phyloP scores from a whole-genome alignment of 345 rosid genomes.

The Pseudoturritis turrita region DNA sequence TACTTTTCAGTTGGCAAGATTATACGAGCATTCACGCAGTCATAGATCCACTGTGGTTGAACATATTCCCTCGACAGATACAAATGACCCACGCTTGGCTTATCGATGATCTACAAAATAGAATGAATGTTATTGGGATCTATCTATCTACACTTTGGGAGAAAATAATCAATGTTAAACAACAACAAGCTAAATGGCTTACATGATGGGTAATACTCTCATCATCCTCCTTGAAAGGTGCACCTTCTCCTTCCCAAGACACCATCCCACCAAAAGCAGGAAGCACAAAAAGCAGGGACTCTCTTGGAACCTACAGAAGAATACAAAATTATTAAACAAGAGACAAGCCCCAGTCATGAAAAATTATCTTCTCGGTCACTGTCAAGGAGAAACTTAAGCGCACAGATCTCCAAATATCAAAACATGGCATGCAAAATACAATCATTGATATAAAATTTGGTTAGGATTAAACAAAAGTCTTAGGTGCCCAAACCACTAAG shows the following conservation, averaged over 20 bases:
- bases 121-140: neutral
- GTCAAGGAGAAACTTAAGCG: neutral
- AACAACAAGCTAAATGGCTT: conserved; percentile 18
- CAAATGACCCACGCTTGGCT: conserved; percentile 78
- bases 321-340: neutral
- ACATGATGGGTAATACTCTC: conserved; percentile 94
- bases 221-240: conserved; percentile 74
- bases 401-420: neutral
- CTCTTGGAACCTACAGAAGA: conserved; percentile 79
- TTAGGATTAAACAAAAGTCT: neutral
- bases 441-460: too few relatives aligned
- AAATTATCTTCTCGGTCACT: neutral
- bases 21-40: conserved; percentile 73
- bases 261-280: conserved; percentile 93
- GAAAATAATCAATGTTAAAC: neutral
- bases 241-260: conserved; percentile 97
- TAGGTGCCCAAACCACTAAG: neutral
- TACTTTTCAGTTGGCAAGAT: conserved; percentile 69
- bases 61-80: conserved; percentile 81
- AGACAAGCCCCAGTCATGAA: neutral
- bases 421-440: too few relatives aligned
- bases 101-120: conserved; percentile 73
- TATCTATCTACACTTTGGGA: neutral
- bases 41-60: conserved; percentile 95
- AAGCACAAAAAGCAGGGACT: conserved; percentile 79